Base-by-base conservation (phyloP, 371 early-diverging fungal species). In the Synchytrium microbalum region DNA sequence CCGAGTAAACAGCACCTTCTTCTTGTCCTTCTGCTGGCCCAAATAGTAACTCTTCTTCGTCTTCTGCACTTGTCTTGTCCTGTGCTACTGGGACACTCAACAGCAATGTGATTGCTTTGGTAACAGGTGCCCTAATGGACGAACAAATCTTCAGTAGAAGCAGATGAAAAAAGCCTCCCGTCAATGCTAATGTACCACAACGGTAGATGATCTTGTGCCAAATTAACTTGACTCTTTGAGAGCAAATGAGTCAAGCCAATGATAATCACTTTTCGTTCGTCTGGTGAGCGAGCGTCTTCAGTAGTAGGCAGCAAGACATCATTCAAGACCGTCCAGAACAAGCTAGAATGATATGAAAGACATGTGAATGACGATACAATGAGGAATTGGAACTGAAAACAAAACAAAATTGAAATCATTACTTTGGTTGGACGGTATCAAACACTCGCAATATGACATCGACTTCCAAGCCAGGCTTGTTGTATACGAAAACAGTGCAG, bases 381-480 rank as follows among this genome's bases (percentile, higher is more conserved):
- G n/a, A n/a, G n/a, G n/a, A n/a, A n/a, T n/a, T n/a, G n/a, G n/a
- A n/a, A n/a, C n/a, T n/a, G n/a, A n/a, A n/a, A n/a, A n/a, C n/a
- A n/a, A n/a, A n/a, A n/a, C n/a, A n/a, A n/a, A n/a, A 56, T 29
- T 56, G 24, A 29, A 56, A 13, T 24, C 69, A 70, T 68, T 79
- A 87, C 81, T 74, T 80, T 1, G 86, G 81, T 73, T 94, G 93
- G 52, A 96, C 79, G 28, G 72, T 65, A 58, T 96, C 91, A 72
- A 91, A 85, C 0, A 86, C 73, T 14, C 79, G 77, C 62, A 94
- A 75, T 54, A 92, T 74, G 27, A 65, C 81, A 61, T 88, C 88
- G 8, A 86, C 84, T 25, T 80, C 79, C 32, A 84, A 75, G 1
- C 77, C 79, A 3, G 78, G 73, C 38, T 83, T 80, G 23, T 88